phyloP scores from a whole-genome alignment of 768 basidiomycete species.

The Serpula lacrymans region DNA sequence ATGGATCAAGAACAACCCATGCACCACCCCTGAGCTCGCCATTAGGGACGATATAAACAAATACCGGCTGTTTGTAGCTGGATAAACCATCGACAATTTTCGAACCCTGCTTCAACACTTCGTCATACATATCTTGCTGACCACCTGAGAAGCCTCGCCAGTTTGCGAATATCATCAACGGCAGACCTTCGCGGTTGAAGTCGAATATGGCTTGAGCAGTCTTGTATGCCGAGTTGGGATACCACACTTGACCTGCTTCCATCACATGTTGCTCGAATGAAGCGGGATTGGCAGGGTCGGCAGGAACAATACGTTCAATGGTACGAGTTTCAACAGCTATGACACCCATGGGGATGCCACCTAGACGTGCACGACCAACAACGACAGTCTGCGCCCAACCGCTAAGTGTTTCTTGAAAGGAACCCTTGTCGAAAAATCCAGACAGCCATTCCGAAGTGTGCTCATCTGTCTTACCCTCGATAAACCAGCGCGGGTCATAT shows the following conservation, averaged over 20 bases:
- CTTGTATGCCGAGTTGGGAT: constrained; percentile 99
- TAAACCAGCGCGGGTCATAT: constrained; percentile 98
- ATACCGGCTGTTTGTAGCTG: constrained; percentile 95
- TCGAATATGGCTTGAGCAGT: constrained; percentile 99
- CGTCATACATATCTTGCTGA: constrained; percentile 99
- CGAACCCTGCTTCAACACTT: constrained; percentile 93
- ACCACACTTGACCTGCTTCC: constrained; percentile 99
- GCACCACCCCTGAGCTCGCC: constrained; percentile 98
- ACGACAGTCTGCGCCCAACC: constrained; percentile 99
- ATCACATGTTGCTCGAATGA: constrained; percentile 98
- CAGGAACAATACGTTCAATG: constrained; percentile 93
- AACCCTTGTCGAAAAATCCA: constrained; percentile 96
- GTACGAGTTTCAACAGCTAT: constrained; percentile 98
- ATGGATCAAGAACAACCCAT: constrained; percentile 98
- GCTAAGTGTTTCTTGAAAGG: constrained; percentile 97
- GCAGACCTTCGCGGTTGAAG: constrained; percentile 94
- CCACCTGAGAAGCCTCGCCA: constrained; percentile 99
- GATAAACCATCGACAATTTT: constrained; percentile 99
- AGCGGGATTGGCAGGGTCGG: constrained; percentile 94
- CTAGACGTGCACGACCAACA: constrained; percentile 91
- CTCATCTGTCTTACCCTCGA: constrained; percentile 92
- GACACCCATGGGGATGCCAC: constrained; percentile 96
- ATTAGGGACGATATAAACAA: constrained; percentile 97
- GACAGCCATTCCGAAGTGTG: constrained; percentile 67
- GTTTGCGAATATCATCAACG: constrained; percentile 98